Evolutionary conservation across 768 basidiomycete species (phyloP).

Genomic region (Coprinopsis strossmayeri): DNA sequence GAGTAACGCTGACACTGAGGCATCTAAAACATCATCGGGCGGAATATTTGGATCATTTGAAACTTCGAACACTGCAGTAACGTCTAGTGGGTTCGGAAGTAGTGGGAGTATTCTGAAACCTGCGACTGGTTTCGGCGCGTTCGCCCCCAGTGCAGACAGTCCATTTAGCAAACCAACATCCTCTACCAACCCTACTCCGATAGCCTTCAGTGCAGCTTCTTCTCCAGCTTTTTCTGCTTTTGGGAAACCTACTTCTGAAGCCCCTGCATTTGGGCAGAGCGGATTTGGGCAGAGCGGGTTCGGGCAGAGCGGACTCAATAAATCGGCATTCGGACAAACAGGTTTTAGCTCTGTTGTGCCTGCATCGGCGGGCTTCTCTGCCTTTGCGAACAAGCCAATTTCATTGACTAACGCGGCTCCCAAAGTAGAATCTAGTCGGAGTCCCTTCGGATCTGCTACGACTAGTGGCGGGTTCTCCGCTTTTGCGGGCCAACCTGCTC

Average conservation of each 20-base stretch:
- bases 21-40: slow-evolving; percentile 22
- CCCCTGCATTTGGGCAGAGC: slow-evolving; percentile 13
- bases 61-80: slow-evolving; percentile 18
- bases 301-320: no score
- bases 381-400: slow-evolving; percentile 15
- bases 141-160: slow-evolving; percentile 1
- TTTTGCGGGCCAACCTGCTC: background rate
- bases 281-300: slow-evolving; percentile 7
- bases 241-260: background rate
- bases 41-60: slow-evolving; percentile 32
- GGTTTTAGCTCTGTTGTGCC: slow-evolving; percentile 14
- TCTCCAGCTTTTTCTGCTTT: slow-evolving; percentile 16
- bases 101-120: slow-evolving; percentile 27
- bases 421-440: background rate
- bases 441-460: background rate
- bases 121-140: slow-evolving; percentile 28
- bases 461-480: background rate
- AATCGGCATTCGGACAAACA: slow-evolving; percentile 3
- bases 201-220: slow-evolving; percentile 4
- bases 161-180: slow-evolving; percentile 19
- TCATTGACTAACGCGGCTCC: slow-evolving; percentile 9
- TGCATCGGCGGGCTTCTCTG: slow-evolving; percentile 16
- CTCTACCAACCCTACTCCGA: slow-evolving; percentile 12
- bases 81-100: slow-evolving; percentile 2
- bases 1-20: slow-evolving; percentile 18